phyloP scores from a whole-genome alignment of 805 yeast species.

The Teunomyces funiuensis region DNA sequence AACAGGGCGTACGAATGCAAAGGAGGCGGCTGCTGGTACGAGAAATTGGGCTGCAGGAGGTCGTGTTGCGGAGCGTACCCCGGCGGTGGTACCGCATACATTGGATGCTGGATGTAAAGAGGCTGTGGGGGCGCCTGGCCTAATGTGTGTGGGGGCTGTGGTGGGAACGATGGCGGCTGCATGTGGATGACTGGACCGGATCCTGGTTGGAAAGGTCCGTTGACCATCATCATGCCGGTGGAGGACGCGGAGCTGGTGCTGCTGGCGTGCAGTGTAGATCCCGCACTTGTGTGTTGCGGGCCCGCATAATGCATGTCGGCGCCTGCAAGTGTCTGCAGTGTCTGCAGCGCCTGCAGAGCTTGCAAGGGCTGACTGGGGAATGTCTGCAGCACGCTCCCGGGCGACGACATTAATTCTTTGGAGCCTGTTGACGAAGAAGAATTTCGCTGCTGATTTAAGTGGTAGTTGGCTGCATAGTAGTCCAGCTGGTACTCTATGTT shows the following conservation, averaged over 20 bases:
- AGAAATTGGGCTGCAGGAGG: neutral
- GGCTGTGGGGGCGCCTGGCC: constrained; percentile 1
- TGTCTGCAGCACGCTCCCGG: neutral
- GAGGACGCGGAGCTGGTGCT: neutral
- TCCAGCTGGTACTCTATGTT: constrained; percentile 7
- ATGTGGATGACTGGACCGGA: neutral
- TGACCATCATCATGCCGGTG: too few relatives aligned
- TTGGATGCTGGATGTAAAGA: constrained; percentile 1
- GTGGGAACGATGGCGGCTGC: constrained; percentile 2
- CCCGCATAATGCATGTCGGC: too few relatives aligned
- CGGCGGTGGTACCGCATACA: neutral
- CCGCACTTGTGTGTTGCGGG: too few relatives aligned
- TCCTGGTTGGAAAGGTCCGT: constrained; percentile 3
- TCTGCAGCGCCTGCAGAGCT: too few relatives aligned
- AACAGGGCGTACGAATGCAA: neutral
- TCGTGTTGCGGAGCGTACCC: neutral
- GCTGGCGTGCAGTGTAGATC: too few relatives aligned
- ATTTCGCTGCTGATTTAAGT: constrained; percentile 6
- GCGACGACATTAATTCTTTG: constrained; percentile 9
- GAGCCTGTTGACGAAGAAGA: constrained; percentile 5
- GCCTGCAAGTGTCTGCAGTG: too few relatives aligned
- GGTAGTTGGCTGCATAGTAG: constrained; percentile 5
- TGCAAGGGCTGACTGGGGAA: too few relatives aligned
- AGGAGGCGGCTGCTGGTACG: neutral
- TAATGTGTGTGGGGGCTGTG: too few relatives aligned